Evolutionary conservation across 2,329 filamentous ascomycete species (phyloP).

Genomic region (Neofusicoccum ribis): DNA sequence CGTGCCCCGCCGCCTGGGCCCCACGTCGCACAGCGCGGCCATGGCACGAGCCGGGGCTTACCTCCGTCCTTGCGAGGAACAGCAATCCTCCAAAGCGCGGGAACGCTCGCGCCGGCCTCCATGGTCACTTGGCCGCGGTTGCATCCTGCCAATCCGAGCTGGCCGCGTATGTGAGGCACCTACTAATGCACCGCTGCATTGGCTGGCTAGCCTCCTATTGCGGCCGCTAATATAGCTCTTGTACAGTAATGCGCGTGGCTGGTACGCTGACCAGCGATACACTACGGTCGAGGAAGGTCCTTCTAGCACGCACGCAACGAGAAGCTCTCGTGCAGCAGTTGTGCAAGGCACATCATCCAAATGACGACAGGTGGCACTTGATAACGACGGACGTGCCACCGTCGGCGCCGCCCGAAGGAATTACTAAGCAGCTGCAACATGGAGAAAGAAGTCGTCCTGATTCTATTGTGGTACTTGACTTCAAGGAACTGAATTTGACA

Average conservation of each 20-base stretch:
- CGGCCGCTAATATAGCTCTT: constrained; percentile 12
- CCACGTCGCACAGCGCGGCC: neutral
- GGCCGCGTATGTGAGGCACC: constrained; percentile 9
- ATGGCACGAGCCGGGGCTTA: constrained; percentile 1
- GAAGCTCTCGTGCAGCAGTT: neutral
- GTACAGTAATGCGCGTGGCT: constrained; percentile 3
- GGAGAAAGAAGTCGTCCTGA: neutral
- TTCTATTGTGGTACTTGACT: neutral
- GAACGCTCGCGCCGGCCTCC: neutral
- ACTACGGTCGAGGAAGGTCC: neutral
- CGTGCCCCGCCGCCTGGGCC: neutral
- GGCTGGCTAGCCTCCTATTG: neutral
- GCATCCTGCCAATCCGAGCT: constrained; percentile 1
- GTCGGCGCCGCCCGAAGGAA: neutral
- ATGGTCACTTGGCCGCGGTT: neutral
- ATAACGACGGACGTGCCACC: too few relatives aligned
- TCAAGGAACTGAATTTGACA: neutral
- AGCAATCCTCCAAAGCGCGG: neutral
- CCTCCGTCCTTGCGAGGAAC: neutral
- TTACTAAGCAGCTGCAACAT: neutral
- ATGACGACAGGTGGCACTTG: constrained; percentile 3
- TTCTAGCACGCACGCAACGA: neutral
- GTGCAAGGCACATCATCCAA: neutral
- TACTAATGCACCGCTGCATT: neutral
- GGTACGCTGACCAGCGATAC: neutral